Evolutionary conservation across 768 basidiomycete genomes (phyloP), one percentile per base, ranked within the genome.

Genomic region (Nidularia sp.): DNA sequence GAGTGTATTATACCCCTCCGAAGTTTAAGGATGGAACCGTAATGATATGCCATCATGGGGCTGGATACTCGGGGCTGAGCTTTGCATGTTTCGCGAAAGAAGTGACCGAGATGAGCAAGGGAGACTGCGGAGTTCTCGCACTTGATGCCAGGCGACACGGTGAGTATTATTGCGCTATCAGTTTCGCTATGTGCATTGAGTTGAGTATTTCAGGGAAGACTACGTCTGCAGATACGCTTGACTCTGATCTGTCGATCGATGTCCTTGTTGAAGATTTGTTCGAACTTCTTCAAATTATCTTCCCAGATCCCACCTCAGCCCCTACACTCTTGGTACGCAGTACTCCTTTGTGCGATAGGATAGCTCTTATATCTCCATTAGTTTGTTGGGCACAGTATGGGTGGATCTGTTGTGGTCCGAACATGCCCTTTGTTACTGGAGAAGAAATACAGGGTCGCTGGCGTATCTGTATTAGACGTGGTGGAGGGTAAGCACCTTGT

Each of bases 371-470:
- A 31, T 31, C 15, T 34, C 50, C 31, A 53, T 46, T 34, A 92
- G 88, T 79, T 97, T 5, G 78, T 97, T 6, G 97, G 97, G 0
- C 97, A 99, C 64, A 95, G 92, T 53, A 96, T 99, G 88, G 97
- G 97, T 10, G 96, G 95, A 25, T 86, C 94, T 0, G 94, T 97
- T 3, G 80, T 91, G 18, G 83, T 88, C 6, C 81, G 84, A 4
- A 78, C 85, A 2, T 84, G 83, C 54, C 82, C 90, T 1, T 63
- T 69, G 13, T 73, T 99, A 2, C 79, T 89, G 50, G 77, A 82
- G 43, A 72, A 70, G 22, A 81, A 84, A 46, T 96, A 91, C 58
- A 77, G 76, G 10, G 73, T 98, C 2, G 77, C 81, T 2, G 93
- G 93, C 4, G 84, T 92, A 6, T 81, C 79, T 0, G 93, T 95